Percentiles rank a stretch among this genome's conserved stretches.
Evolutionary conservation across 805 yeast species (phyloP).

Genomic region (Kodamaea sagamina): DNA sequence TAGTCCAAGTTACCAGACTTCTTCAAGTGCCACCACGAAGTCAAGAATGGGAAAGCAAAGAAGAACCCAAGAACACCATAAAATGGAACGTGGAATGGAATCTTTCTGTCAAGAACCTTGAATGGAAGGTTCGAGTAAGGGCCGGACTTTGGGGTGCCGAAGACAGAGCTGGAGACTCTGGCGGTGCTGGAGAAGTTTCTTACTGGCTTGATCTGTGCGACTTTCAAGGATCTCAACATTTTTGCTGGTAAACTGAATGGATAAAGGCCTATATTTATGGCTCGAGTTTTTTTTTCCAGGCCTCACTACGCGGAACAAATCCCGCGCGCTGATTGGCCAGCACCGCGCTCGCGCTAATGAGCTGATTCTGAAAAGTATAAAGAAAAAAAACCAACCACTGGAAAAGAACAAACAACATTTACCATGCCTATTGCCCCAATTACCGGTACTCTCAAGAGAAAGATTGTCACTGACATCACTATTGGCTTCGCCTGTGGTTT

Average conservation of each 20-base stretch:
- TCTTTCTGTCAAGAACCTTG: slow-evolving; percentile 88
- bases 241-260: background rate
- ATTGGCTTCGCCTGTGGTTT: slow-evolving; percentile 66
- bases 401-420: slow-evolving; percentile 9
- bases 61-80: slow-evolving; percentile 63
- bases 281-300: slow-evolving; percentile 4
- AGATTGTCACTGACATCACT: slow-evolving; percentile 74
- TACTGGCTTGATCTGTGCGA: slow-evolving; percentile 9
- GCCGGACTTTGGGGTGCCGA: slow-evolving; percentile 54
- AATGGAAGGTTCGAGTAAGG: slow-evolving; percentile 92
- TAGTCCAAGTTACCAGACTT: slow-evolving; percentile 65
- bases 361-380: slow-evolving; percentile 8
- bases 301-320: background rate
- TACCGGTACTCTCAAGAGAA: slow-evolving; percentile 78
- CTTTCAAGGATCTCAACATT: slow-evolving; percentile 13
- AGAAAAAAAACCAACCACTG: slow-evolving; percentile 7
- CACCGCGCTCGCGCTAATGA: slow-evolving; percentile 3
- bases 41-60: slow-evolving; percentile 68
- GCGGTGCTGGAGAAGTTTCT: slow-evolving; percentile 52
- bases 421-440: slow-evolving; percentile 82
- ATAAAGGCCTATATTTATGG: background rate
- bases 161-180: slow-evolving; percentile 32
- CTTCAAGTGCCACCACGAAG: slow-evolving; percentile 79
- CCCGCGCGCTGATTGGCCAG: slow-evolving; percentile 10
- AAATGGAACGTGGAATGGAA: slow-evolving; percentile 83